phyloP scores from a whole-genome alignment of 192 early-diverging fungal genomes.

The Backusella tuberculispora region DNA sequence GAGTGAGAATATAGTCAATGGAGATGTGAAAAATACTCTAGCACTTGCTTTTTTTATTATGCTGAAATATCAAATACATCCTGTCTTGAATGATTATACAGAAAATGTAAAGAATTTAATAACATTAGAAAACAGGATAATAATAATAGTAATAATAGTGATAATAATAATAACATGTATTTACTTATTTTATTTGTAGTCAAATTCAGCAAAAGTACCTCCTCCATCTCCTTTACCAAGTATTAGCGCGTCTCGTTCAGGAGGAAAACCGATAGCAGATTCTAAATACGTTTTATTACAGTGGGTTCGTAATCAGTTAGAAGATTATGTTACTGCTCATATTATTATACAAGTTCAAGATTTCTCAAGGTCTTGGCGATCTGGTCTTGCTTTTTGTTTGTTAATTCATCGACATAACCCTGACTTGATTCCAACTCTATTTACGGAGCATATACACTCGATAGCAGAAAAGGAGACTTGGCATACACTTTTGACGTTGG shows the following conservation, averaged over 20 bases:
- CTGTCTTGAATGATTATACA: neutral
- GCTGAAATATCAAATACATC: constrained; percentile 52
- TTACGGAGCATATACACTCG: constrained; percentile 32
- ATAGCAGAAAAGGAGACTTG: constrained; percentile 42
- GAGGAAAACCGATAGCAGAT: constrained; percentile 29
- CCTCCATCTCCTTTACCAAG: constrained; percentile 12
- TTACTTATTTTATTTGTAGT: neutral
- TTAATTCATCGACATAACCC: constrained; percentile 42
- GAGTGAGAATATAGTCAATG: constrained; percentile 79
- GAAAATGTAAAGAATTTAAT: neutral
- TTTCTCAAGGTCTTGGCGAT: constrained; percentile 57
- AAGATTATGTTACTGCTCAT: constrained; percentile 45
- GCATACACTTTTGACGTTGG: constrained; percentile 36
- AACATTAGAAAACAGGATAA: neutral
- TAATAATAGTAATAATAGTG: neutral
- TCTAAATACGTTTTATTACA: constrained; percentile 53
- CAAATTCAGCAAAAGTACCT: constrained; percentile 1
- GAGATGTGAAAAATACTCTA: constrained; percentile 68
- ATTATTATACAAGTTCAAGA: constrained; percentile 53
- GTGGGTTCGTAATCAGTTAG: constrained; percentile 54
- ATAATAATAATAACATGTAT: neutral
- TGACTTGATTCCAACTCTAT: constrained; percentile 11
- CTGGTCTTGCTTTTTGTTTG: constrained; percentile 55
- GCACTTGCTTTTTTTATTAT: constrained; percentile 58
- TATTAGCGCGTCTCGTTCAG: constrained; percentile 19